phyloP scores from a whole-genome alignment of 225 moss, liverwort and hornwort species.

The Sphagnum contortum region DNA sequence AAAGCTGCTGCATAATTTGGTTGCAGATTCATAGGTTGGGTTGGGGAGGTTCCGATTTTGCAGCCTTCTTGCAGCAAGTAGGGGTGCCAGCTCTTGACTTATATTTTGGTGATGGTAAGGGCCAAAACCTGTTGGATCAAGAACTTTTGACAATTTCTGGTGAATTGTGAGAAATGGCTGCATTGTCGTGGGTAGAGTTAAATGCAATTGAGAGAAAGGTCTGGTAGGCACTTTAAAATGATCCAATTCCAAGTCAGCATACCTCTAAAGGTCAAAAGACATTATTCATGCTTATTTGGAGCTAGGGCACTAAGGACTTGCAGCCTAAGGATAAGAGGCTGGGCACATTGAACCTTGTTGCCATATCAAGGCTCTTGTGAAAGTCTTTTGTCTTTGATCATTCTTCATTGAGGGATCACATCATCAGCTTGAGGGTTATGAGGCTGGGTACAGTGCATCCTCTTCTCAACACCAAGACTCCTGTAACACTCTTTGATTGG shows the following conservation, averaged over 20 bases:
- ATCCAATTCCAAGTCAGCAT: not conserved
- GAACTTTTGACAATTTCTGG: not conserved
- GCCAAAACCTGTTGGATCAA: not conserved
- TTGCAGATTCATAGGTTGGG: slow-evolving; percentile 74
- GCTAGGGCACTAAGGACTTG: no score
- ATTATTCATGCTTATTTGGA: no score
- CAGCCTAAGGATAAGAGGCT: no score
- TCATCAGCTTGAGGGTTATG: no score
- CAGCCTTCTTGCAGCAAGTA: slow-evolving; percentile 72
- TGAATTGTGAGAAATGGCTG: no score
- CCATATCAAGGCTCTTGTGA: no score
- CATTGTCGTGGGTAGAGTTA: not conserved
- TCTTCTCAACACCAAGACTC: not conserved
- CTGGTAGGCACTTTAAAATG: not conserved
- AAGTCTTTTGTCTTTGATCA: no score
- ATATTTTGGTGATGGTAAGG: slow-evolving; percentile 51
- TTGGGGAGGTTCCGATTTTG: slow-evolving; percentile 69
- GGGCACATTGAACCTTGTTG: no score
- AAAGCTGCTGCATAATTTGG: not conserved
- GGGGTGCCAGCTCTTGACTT: slow-evolving; percentile 73
- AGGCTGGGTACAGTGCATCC: not conserved
- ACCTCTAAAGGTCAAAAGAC: no score
- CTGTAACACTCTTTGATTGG: no score
- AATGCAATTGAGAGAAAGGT: not conserved
- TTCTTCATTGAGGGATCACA: no score